phyloP scores from a whole-genome alignment of 2,329 filamentous ascomycete genomes.

The Shiraia sp. region DNA sequence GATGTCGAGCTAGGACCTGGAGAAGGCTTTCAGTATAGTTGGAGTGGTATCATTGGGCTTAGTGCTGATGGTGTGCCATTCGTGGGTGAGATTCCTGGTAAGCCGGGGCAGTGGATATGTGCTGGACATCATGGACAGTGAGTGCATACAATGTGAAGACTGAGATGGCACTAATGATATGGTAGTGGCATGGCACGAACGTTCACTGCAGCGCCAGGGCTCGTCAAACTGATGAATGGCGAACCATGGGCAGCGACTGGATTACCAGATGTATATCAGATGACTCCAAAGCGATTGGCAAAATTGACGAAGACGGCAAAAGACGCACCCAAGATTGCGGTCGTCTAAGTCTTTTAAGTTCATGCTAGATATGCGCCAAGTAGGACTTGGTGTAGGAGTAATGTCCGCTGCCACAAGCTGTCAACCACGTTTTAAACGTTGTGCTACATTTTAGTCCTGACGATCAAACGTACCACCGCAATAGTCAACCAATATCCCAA shows the following conservation, averaged over 20 bases:
- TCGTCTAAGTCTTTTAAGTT: conserved; percentile 7
- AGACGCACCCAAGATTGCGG: conserved; percentile 5
- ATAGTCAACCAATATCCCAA: too few species aligned
- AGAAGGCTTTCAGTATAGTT: conserved; percentile 35
- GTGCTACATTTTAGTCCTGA: not conserved
- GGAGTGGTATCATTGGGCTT: conserved; percentile 33
- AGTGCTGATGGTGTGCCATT: conserved; percentile 33
- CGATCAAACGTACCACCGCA: too few species aligned
- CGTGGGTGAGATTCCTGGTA: conserved; percentile 25
- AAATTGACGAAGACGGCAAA: conserved; percentile 4
- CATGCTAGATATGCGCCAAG: not conserved
- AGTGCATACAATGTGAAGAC: conserved; percentile 11
- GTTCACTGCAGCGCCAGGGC: conserved; percentile 32
- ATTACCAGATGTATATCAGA: conserved; percentile 26
- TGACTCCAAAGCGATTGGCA: conserved; percentile 20
- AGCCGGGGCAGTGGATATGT: conserved; percentile 31
- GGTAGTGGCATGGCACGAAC: conserved; percentile 33
- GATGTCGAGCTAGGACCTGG: conserved; percentile 29
- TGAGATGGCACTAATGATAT: too few species aligned
- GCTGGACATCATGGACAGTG: conserved; percentile 35
- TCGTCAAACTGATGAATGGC: conserved; percentile 29
- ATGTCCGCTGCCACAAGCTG: not conserved
- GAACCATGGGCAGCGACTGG: conserved; percentile 22
- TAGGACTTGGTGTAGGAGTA: not conserved
- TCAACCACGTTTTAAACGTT: conserved; percentile 1